A percentile compares a stretch with the other conserved stretches of the same genome.
Conservation (phyloP, 805 yeast genomes). For the Zygosaccharomyces rouxii region DNA sequence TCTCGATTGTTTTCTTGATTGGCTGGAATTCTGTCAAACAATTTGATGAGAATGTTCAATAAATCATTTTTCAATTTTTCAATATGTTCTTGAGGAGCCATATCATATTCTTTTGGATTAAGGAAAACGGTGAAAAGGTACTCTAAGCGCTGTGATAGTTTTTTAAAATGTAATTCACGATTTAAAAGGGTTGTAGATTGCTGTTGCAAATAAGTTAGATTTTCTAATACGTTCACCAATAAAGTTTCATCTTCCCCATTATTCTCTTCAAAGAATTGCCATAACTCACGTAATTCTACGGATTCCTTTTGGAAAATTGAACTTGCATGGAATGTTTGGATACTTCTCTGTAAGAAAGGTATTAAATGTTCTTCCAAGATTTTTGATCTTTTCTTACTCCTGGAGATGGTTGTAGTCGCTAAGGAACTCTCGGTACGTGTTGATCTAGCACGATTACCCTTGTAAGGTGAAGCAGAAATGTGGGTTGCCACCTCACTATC, state of each 20-base stretch:
- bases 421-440: slow-evolving; percentile 20
- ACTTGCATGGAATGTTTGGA: slow-evolving; percentile 20
- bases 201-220: slow-evolving; percentile 19
- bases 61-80: slow-evolving; percentile 15
- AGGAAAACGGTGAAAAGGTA: slow-evolving; percentile 19
- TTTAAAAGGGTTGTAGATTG: slow-evolving; percentile 25
- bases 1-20: background rate
- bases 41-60: slow-evolving; percentile 14
- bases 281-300: slow-evolving; percentile 10
- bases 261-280: slow-evolving; percentile 13
- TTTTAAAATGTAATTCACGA: slow-evolving; percentile 23
- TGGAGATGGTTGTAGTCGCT: slow-evolving; percentile 20
- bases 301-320: slow-evolving; percentile 22
- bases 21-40: slow-evolving; percentile 11
- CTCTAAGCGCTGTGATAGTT: slow-evolving; percentile 17
- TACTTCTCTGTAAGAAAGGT: slow-evolving; percentile 23
- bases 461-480: slow-evolving; percentile 24
- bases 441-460: slow-evolving; percentile 13
- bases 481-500: slow-evolving; percentile 16
- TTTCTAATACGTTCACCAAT: slow-evolving; percentile 19
- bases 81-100: slow-evolving; percentile 16
- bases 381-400: slow-evolving; percentile 15
- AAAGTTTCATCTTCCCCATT: slow-evolving; percentile 11
- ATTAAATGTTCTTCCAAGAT: slow-evolving; percentile 19
- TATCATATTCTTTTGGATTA: slow-evolving; percentile 19